A percentile compares a stretch with the other conserved stretches of the same genome.
phyloP scores from a whole-genome alignment of 768 basidiomycete species.

The Boletus rubescentipes region DNA sequence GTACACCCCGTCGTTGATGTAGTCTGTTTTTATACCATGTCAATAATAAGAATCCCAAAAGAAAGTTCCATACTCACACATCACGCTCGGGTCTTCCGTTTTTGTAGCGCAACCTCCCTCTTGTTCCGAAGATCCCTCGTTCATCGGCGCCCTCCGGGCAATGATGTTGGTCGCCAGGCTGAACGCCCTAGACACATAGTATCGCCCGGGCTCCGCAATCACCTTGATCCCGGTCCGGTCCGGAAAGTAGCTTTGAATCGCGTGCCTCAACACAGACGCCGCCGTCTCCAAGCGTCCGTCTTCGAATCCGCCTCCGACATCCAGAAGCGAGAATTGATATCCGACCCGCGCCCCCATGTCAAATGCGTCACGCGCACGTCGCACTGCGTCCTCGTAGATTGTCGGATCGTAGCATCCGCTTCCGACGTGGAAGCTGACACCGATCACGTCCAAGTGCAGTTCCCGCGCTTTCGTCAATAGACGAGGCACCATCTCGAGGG shows the following conservation, averaged over 20 bases:
- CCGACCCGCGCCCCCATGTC: constrained; percentile 83
- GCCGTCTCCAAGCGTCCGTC: constrained; percentile 81
- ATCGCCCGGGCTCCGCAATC: constrained; percentile 95
- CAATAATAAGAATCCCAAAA: constrained; percentile 4
- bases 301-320: constrained; percentile 97
- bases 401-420: constrained; percentile 93
- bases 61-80: constrained; percentile 69
- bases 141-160: constrained; percentile 70
- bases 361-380: constrained; percentile 79
- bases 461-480: constrained; percentile 79
- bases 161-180: constrained; percentile 92
- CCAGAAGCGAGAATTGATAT: constrained; percentile 80
- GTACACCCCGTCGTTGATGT: constrained; percentile 99
- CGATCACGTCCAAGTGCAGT: constrained; percentile 81
- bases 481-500: constrained; percentile 73
- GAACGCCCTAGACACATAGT: constrained; percentile 91
- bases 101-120: constrained; percentile 19
- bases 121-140: constrained; percentile 29
- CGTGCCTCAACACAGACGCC: constrained; percentile 64
- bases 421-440: constrained; percentile 97
- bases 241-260: constrained; percentile 81
- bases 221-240: constrained; percentile 65
- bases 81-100: constrained; percentile 56
- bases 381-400: constrained; percentile 87
- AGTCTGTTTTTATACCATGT: constrained; percentile 54